Evolutionary conservation across 305 asterid genomes (phyloP), one percentile per base, ranked within the genome.

Genomic region (Fraxinus baroniana): DNA sequence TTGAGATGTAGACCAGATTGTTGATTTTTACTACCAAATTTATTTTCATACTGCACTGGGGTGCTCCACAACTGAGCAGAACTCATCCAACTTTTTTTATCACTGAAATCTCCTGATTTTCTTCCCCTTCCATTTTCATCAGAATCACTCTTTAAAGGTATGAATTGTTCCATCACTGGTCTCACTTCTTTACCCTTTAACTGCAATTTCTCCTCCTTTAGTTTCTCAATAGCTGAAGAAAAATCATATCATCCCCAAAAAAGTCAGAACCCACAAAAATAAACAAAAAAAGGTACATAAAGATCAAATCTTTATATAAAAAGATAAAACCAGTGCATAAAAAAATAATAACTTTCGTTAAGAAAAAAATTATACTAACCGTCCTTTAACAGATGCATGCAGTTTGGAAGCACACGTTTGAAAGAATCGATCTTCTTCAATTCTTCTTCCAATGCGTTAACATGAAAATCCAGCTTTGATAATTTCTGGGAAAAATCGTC

Each of bases 351-450:
- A 44, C 36, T 15, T 30, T 26, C 15, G 46, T 26, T 0, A 71
- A 22, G 7, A 70, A 64, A 20, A 74, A 35, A 36, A 72, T 78
- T 64, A 52, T 46, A 26, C 9, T 0, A 22, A 94, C 98, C 98
- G 79, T 91, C 92, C 32, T 85, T 80, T 28, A 94, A 76, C 52
- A 92, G 89, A 41, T 76, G 85, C 91, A 89, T 87, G 90, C 91
- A 90, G 81, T 79, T 77, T 30, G 97, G 98, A 33, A 94, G 86
- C 79, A 91, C 95, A 26, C 93, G 92, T 82, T 86, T 83, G 75
- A 91, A 90, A 46, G 82, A 91, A 41, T 85, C 88, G 3, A 91
- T 78, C 86, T 89, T 92, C 49, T 39, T 84, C 83, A 89, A 74
- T 82, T 92, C 95, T 24, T 89, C 86, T 85, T 89, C 89, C 85